phyloP scores from a whole-genome alignment of 176 grass and related monocot genomes.

The Stipa capillata region DNA sequence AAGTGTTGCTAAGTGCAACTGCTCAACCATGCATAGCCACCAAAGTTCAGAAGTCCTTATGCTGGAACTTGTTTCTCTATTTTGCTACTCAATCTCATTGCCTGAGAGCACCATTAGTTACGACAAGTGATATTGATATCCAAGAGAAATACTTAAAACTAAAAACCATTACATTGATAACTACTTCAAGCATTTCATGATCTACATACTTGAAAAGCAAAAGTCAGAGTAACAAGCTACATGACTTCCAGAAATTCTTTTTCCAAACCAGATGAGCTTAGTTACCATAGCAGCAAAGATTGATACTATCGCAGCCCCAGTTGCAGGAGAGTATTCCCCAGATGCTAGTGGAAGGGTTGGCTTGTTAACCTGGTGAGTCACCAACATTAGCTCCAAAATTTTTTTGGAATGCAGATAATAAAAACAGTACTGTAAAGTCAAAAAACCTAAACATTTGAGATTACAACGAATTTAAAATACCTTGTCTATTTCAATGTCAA shows the following conservation, averaged over 20 bases:
- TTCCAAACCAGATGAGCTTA: background rate
- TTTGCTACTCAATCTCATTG: background rate
- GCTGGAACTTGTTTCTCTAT: background rate
- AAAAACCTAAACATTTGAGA: background rate
- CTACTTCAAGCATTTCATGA: background rate
- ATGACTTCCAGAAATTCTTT: background rate
- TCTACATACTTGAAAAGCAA: background rate
- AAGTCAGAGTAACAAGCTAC: no score
- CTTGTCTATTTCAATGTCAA: conserved; percentile 97
- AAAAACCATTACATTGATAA: background rate
- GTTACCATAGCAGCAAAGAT: conserved; percentile 68
- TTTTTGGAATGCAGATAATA: background rate
- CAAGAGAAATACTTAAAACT: background rate
- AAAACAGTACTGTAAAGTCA: background rate
- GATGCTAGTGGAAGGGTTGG: conserved; percentile 92
- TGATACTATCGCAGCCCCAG: conserved; percentile 69
- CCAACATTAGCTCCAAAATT: conserved; percentile 7
- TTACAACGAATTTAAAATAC: conserved; percentile 21
- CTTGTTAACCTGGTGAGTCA: conserved; percentile 71
- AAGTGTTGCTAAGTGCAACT: background rate
- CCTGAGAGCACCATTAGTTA: background rate
- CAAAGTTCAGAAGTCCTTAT: background rate
- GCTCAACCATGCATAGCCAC: background rate
- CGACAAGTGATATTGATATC: background rate
- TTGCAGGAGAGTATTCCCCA: conserved; percentile 77